Evolutionary conservation across 208 protist species (phyloP).

Genomic region (Histomonas meleagridis): DNA sequence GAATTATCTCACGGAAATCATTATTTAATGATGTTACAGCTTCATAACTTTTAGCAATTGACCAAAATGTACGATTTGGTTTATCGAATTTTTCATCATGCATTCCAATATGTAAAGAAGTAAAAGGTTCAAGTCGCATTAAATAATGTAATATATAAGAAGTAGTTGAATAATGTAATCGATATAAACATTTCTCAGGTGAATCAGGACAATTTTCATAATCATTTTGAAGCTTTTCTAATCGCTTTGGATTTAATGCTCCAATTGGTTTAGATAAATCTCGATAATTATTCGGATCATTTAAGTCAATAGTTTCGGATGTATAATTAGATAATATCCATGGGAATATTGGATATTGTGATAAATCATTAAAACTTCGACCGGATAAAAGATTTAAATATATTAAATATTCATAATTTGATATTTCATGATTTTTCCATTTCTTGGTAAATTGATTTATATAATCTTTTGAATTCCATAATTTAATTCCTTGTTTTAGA

Average conservation of each 20-base stretch:
- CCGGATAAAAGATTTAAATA: neutral
- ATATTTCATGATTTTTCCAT: neutral
- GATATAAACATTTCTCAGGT: neutral
- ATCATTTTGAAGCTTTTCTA: neutral
- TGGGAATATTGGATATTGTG: constrained; percentile 43
- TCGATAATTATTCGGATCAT: neutral
- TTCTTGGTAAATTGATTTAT: neutral
- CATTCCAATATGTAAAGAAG: constrained; percentile 45
- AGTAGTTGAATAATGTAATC: constrained; percentile 45
- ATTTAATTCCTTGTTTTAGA: too few relatives aligned
- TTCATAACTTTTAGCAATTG: neutral
- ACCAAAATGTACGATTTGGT: neutral
- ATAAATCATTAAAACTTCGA: neutral
- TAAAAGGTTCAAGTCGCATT: constrained; percentile 46
- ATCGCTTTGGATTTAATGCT: neutral
- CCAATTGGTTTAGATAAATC: constrained; percentile 40
- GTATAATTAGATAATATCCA: constrained; percentile 53
- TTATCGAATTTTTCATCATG: constrained; percentile 28
- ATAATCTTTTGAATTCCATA: too few relatives aligned
- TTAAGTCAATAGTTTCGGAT: neutral
- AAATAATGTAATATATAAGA: constrained; percentile 45
- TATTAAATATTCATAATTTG: constrained; percentile 21
- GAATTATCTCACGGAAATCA: constrained; percentile 49
- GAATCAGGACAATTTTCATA: constrained; percentile 22
- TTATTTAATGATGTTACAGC: neutral